Percentiles rank a stretch among this genome's conserved stretches.
phyloP scores from a whole-genome alignment of 1,284 basidiomycete genomes.

The Ceraceosorus guamensis region DNA sequence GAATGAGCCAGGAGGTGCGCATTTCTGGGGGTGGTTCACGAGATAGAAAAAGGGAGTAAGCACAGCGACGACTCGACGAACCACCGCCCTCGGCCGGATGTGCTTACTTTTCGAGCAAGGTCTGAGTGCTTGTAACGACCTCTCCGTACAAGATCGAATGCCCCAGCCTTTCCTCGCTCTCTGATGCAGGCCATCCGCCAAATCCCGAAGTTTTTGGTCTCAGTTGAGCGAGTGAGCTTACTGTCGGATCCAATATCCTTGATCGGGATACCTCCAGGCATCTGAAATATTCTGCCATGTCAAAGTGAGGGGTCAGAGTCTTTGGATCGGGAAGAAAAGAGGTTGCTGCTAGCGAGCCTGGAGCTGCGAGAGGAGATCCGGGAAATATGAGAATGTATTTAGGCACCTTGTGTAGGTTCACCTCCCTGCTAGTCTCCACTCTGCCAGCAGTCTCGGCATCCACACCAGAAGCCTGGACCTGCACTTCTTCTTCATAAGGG shows the following conservation, averaged over 20 bases:
- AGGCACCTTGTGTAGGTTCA: conserved; percentile 33
- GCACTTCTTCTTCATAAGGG: background rate
- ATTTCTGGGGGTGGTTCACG: conserved; percentile 57
- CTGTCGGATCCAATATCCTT: background rate
- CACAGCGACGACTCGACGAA: background rate
- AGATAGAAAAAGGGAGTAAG: background rate
- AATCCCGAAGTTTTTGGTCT: background rate
- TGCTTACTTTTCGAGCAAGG: conserved; percentile 79
- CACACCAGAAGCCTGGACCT: too few relatives aligned
- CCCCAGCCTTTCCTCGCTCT: conserved; percentile 51
- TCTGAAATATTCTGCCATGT: conserved; percentile 19
- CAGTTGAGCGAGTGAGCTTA: background rate
- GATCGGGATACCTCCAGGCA: conserved; percentile 12
- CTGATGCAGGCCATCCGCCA: background rate
- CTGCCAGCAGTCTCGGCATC: too few relatives aligned
- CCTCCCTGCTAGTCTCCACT: conserved; percentile 13
- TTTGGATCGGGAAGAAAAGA: background rate
- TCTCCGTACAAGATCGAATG: conserved; percentile 78
- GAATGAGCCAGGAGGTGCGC: conserved; percentile 63
- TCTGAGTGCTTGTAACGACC: conserved; percentile 87
- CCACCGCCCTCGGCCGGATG: background rate
- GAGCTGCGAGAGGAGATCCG: background rate
- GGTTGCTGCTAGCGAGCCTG: background rate
- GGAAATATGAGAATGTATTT: conserved; percentile 29
- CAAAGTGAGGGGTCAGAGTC: conserved; percentile 18